Base-by-base conservation (phyloP, 2,329 filamentous ascomycete genomes). In the Colletotrichum agaves region DNA sequence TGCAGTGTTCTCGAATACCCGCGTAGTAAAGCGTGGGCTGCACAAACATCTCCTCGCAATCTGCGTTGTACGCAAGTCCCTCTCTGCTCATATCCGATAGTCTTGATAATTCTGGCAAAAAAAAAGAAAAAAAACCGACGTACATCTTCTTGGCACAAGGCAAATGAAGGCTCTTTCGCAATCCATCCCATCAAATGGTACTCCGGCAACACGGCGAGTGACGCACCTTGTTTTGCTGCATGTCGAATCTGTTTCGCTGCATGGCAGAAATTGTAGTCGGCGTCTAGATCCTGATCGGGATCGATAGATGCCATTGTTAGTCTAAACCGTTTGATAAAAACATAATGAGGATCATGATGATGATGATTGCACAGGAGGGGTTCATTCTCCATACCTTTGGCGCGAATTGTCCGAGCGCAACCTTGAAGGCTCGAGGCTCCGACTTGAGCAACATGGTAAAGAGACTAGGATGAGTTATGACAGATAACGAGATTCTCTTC, bases 1-100 rank as follows among this genome's bases (percentile, higher is more conserved):
- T 70, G 85, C 87, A 2, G 85, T 88, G 71, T 88, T 88, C 73
- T 89, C 87, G 74, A 86, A 88, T 49, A 83, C 81, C 23, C 87
- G 76, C 1, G 84, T 77, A 7, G 82, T 84, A 8, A 8, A 88
- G 71, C 69, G 83, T 82, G 13, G 75, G 80, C 66, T 88, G 82
- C 33, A 89, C 71, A 69, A 88, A 88, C 27, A 88, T 71, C 3
- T 77, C 82, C 72, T 89, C 87, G 0, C 83, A 77, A 1, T 72
- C 71, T 0, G 84, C 84, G 70, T 89, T 89, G 17, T 79, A 74
- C 5, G 75, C 76, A 10, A 85, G 71, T 0, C 85, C 86, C 2
- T 75, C 79, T 3, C 27, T 33, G 11, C 46, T 61, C 62, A 69
- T 69, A n/a, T 69, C 66, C 3, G 50, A 58, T 3, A 64, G 15